These are phyloP conservation scores for Fusarium sp. DNA, from an alignment of 2,329 filamentous ascomycete genomes.

Conservation along the genomic window DNA sequence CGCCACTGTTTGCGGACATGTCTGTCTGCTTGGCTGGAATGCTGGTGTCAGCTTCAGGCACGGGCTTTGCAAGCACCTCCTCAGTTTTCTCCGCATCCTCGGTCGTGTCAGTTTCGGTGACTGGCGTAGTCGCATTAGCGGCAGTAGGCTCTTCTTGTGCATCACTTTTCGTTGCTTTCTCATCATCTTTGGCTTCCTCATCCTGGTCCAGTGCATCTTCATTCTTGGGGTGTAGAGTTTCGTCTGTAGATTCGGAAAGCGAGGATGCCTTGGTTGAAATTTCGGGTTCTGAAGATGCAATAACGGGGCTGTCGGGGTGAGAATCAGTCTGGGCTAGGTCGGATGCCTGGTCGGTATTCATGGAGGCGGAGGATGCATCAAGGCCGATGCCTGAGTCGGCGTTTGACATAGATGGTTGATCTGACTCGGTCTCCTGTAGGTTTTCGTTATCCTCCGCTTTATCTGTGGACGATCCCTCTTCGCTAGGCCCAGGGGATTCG, in stretches of 20 bases:
- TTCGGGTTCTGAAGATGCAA: conserved; percentile 67
- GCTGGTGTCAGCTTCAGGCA: conserved; percentile 41
- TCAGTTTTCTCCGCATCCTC: conserved; percentile 18
- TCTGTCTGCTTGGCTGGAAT: conserved; percentile 35
- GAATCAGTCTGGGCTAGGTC: conserved; percentile 69
- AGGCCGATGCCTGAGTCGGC: conserved; percentile 71
- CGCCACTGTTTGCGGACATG: conserved; percentile 21
- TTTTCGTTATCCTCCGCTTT: conserved; percentile 43
- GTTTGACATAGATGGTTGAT: conserved; percentile 57
- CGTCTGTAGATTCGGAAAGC: conserved; percentile 74
- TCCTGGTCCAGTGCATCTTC: conserved; percentile 42
- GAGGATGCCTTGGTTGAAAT: conserved; percentile 76
- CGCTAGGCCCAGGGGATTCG: conserved; percentile 37
- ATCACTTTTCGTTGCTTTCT: conserved; percentile 5
- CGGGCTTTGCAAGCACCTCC: conserved; percentile 26
- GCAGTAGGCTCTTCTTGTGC: conserved; percentile 14
- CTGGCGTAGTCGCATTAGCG: neutral
- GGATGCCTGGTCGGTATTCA: conserved; percentile 62
- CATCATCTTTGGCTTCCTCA: conserved; percentile 26
- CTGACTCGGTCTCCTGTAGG: conserved; percentile 42
- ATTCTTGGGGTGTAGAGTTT: conserved; percentile 64
- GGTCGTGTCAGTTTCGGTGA: conserved; percentile 7
- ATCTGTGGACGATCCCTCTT: conserved; percentile 43
- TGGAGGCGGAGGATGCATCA: conserved; percentile 59
- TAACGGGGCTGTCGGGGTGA: conserved; percentile 69